Conservation (phyloP, 768 basidiomycete genomes). For the Galerina marginata region DNA sequence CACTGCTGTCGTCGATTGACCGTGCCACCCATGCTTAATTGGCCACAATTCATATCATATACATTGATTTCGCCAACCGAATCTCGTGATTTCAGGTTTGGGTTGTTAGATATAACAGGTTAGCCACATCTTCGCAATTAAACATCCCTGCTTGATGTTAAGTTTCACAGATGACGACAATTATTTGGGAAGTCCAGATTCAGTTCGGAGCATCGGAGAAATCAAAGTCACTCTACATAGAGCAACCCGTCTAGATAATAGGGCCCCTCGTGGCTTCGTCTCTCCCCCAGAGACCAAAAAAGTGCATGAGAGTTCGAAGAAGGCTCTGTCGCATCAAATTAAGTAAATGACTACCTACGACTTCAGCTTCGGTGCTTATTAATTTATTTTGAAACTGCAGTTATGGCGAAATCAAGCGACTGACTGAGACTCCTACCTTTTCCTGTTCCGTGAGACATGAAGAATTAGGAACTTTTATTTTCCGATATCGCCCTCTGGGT, state of each 20-base stretch:
- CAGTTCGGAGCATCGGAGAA: conserved; percentile 1
- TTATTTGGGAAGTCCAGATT: neutral
- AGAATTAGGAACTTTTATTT: neutral
- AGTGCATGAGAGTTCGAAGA: conserved; percentile 6
- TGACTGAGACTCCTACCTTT: no score
- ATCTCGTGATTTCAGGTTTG: neutral
- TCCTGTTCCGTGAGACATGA: neutral
- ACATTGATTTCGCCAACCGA: neutral
- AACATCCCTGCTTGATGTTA: neutral
- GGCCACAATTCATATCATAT: neutral
- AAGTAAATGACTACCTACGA: neutral
- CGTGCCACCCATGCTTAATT: no score
- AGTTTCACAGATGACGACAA: neutral
- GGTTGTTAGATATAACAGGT: neutral
- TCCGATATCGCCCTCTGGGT: conserved; percentile 12
- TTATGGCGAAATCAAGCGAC: neutral
- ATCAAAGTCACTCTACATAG: neutral
- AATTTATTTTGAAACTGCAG: neutral
- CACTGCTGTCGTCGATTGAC: no score
- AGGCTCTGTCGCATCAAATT: conserved; percentile 4
- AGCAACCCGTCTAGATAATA: neutral
- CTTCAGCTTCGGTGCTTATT: neutral
- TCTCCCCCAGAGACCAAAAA: neutral
- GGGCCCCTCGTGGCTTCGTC: neutral
- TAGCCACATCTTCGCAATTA: neutral